A percentile compares a stretch with the other conserved stretches of the same genome.
These are phyloP conservation scores for Vickermania spadyakhi DNA, from an alignment of 208 protist species.

Conservation along the genomic window DNA sequence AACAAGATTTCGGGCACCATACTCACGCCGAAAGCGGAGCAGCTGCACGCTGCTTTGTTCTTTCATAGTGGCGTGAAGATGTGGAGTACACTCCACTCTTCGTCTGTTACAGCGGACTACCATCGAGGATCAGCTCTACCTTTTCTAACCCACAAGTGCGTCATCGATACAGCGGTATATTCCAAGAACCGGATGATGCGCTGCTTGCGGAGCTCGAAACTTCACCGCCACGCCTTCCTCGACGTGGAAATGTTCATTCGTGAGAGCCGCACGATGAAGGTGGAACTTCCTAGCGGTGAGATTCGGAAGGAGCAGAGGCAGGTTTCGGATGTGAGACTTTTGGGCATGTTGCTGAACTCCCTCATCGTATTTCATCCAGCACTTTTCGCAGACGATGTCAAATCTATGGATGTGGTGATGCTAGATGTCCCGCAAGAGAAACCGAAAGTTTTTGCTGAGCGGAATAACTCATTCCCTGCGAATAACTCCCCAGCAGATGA, in stretches of 20 bases:
- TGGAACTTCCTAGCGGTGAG: not conserved
- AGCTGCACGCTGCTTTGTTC: slow-evolving; percentile 55
- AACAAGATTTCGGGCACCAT: slow-evolving; percentile 1
- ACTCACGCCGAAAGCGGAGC: not conserved
- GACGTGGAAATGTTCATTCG: slow-evolving; percentile 8
- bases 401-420: too few relatives aligned
- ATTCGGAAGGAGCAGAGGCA: too few relatives aligned
- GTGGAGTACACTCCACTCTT: not conserved
- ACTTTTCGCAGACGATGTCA: slow-evolving; percentile 11
- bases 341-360: not conserved
- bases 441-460: too few relatives aligned
- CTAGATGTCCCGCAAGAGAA: too few relatives aligned
- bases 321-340: too few relatives aligned
- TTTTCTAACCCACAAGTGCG: slow-evolving; percentile 38
- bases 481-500: too few relatives aligned
- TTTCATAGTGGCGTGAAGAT: slow-evolving; percentile 32
- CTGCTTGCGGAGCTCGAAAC: slow-evolving; percentile 69
- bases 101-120: not conserved
- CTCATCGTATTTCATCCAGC: not conserved
- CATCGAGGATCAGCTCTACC: slow-evolving; percentile 16
- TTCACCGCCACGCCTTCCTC: slow-evolving; percentile 44
- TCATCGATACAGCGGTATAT: slow-evolving; percentile 81
- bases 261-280: not conserved
- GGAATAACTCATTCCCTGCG: too few relatives aligned
- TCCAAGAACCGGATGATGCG: slow-evolving; percentile 75